These are phyloP conservation scores for Ceratobasidium theobromae DNA, from an alignment of 1,284 basidiomycete species.

Conservation along the genomic window DNA sequence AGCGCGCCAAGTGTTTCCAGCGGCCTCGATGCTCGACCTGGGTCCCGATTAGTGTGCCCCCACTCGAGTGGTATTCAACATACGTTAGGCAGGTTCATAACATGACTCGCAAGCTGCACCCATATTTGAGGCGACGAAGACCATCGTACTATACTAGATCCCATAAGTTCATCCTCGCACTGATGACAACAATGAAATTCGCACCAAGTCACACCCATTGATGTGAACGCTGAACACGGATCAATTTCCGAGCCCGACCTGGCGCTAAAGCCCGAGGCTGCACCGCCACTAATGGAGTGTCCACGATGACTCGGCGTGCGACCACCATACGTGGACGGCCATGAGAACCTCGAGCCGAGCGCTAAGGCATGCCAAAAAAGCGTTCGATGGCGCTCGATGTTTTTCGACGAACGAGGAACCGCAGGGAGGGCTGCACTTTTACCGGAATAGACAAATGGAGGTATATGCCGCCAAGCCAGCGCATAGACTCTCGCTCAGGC, in stretches of 20 bases:
- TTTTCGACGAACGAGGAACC: conserved; percentile 22
- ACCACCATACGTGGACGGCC: conserved; percentile 1
- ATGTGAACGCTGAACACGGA: conserved; percentile 27
- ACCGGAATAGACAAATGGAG: conserved; percentile 82
- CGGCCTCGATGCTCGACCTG: conserved; percentile 23
- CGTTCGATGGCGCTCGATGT: neutral
- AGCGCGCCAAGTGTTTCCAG: conserved; percentile 26
- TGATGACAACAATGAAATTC: neutral
- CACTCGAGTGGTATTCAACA: neutral
- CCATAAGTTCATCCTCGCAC: neutral
- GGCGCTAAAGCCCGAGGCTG: conserved; percentile 3
- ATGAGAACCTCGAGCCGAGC: too few species aligned
- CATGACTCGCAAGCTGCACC: conserved; percentile 17
- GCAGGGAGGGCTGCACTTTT: conserved; percentile 60
- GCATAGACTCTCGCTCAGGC: conserved; percentile 73
- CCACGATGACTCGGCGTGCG: conserved; percentile 21
- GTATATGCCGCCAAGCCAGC: conserved; percentile 76
- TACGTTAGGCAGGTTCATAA: conserved; percentile 28
- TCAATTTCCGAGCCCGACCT: conserved; percentile 5
- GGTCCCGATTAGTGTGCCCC: neutral
- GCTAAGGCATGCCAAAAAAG: neutral
- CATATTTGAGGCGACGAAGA: neutral
- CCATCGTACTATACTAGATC: conserved; percentile 24
- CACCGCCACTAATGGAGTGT: conserved; percentile 7
- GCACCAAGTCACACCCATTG: conserved; percentile 30